phyloP scores from a whole-genome alignment of 2,329 filamentous ascomycete genomes.

The Nemania bipapillata region DNA sequence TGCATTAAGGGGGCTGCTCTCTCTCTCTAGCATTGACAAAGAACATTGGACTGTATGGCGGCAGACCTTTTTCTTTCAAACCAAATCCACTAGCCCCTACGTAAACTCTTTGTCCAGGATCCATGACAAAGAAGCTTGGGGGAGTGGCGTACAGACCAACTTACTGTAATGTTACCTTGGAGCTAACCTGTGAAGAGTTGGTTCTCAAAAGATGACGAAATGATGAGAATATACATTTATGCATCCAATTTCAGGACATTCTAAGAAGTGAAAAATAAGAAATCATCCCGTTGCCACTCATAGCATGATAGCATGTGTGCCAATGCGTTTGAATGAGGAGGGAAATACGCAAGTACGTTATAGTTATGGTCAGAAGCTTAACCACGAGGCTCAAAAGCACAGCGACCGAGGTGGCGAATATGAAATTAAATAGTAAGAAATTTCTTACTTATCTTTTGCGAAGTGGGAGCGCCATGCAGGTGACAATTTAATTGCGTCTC shows the following conservation, averaged over 20 bases:
- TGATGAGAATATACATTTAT: background rate
- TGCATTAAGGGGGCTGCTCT: conserved; percentile 3
- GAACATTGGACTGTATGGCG: conserved; percentile 7
- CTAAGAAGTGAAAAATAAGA: background rate
- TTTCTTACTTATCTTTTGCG: background rate
- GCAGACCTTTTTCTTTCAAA: conserved; percentile 20
- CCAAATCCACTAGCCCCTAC: background rate
- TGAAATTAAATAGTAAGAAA: conserved; percentile 1
- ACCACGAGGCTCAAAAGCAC: background rate
- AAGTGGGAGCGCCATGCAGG: background rate
- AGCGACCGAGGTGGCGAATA: background rate
- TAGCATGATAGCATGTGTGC: background rate
- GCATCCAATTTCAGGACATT: background rate
- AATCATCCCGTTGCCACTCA: background rate
- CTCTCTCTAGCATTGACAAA: conserved; percentile 29
- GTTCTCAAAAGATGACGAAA: background rate
- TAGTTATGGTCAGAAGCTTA: background rate
- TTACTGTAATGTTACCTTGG: background rate
- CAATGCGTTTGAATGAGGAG: background rate
- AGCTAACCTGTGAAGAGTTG: background rate
- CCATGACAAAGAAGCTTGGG: conserved; percentile 27
- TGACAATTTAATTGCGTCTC: conserved; percentile 13
- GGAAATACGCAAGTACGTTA: background rate
- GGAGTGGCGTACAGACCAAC: background rate
- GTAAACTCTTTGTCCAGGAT: conserved; percentile 23